Base-by-base conservation (phyloP, 2,329 filamentous ascomycete species). In the Orbilia javanica region DNA sequence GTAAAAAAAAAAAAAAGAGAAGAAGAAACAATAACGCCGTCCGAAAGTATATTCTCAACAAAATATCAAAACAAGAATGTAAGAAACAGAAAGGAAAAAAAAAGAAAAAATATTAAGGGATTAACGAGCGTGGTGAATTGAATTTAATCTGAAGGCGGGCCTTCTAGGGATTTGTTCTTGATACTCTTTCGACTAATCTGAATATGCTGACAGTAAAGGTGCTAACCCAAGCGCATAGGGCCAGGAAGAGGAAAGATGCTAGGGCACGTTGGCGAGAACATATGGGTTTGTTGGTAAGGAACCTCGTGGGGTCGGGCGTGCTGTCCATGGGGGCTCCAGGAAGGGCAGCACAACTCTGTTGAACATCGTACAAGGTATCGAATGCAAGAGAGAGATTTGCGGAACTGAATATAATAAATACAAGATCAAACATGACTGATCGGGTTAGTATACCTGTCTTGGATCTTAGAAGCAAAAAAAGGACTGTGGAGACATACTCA, bases 381-480 rank as follows among this genome's bases (percentile, higher is more conserved):
- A 97, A 97, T 1, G 95, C 94, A 80, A 99, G 86, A 46, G 93
- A 92, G 27, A 97, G 88, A 85, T 97, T 98, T 64, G 94, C 94
- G 3, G 94, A 94, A 84, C 97, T 95, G 86, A 99, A 97, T 48
- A 98, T 94, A 82, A 99, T 97, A 83, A 99, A 99, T 82, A 97
- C 91, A 2, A 99, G 87, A 84, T 99, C 96, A 72, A 97, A 88
- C 68, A 99, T 89, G 77, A 98, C 92, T 82, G 70, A 20, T 36
- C 48, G 20, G 13, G 60, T 73, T 73, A 73, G 69, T n/a, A 44
- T 50, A 39, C 36, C 39, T 18, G 18, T 3, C 20, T n/a, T 39
- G 13, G 39, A 52, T 2, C 4, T 50, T 29, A 42, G 42, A 60
- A 57, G 13, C 11, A 15, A 7, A 42, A 10, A 34, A 34, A 44